Percentiles rank a stretch among this genome's conserved stretches.
phyloP scores from a whole-genome alignment of 2,329 filamentous ascomycete species.

The Pestalotiopsis sp. region DNA sequence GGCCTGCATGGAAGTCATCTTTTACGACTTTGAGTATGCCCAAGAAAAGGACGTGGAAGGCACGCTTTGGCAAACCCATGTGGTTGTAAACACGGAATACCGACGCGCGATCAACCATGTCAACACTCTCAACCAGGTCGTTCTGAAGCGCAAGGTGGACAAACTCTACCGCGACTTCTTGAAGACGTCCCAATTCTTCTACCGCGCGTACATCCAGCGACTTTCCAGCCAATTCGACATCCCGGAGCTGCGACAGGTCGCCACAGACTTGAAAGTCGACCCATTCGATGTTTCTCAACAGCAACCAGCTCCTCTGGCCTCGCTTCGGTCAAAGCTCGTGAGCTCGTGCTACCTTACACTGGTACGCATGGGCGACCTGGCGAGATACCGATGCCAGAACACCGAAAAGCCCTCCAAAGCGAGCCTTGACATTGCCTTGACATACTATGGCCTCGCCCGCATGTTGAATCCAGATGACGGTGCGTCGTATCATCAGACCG shows the following conservation, averaged over 20 bases:
- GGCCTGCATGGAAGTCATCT: slow-evolving; percentile 70
- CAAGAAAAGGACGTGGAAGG: slow-evolving; percentile 64
- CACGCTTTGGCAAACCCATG: slow-evolving; percentile 77
- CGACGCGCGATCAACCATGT: slow-evolving; percentile 65
- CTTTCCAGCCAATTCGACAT: slow-evolving; percentile 64
- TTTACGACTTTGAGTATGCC: slow-evolving; percentile 69
- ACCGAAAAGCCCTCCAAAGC: slow-evolving; percentile 64
- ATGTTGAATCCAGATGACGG: slow-evolving; percentile 78
- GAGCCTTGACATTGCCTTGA: slow-evolving; percentile 76
- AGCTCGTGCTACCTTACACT: slow-evolving; percentile 79
- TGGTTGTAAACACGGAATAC: slow-evolving; percentile 76
- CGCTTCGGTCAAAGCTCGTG: slow-evolving; percentile 61
- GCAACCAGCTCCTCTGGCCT: slow-evolving; percentile 38
- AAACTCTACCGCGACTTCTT: slow-evolving; percentile 83
- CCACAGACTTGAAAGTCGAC: slow-evolving; percentile 42
- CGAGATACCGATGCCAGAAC: slow-evolving; percentile 78
- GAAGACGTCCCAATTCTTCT: slow-evolving; percentile 85
- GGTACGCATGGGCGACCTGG: slow-evolving; percentile 85
- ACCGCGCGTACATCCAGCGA: slow-evolving; percentile 80
- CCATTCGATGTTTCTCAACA: slow-evolving; percentile 42
- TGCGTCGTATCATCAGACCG: slow-evolving; percentile 85
- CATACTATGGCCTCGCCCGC: slow-evolving; percentile 82
- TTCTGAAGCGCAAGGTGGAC: slow-evolving; percentile 74
- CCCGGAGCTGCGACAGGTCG: slow-evolving; percentile 47
- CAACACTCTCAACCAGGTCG: slow-evolving; percentile 50